Conservation (phyloP, 495 filamentous ascomycete species). For the Aspergillus egyptiacus region DNA sequence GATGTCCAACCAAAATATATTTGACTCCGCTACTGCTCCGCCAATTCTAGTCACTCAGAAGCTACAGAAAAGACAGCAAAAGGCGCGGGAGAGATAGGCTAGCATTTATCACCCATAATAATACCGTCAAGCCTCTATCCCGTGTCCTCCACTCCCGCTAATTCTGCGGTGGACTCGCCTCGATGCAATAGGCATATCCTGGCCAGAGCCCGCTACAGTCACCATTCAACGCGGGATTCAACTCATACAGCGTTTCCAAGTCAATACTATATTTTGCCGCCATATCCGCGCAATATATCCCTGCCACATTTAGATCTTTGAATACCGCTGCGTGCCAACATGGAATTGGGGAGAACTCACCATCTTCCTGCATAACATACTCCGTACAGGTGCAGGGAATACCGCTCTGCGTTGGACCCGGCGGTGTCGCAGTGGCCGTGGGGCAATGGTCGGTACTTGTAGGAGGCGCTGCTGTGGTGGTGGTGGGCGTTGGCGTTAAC, state of each 20-base stretch:
- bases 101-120: no score
- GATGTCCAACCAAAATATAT: no score
- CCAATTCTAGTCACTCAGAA: no score
- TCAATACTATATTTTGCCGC: background rate
- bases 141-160: no score
- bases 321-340: background rate
- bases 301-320: background rate
- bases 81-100: no score
- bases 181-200: background rate
- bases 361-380: background rate
- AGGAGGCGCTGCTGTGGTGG: background rate
- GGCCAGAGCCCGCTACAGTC: slow-evolving; percentile 5
- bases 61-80: no score
- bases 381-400: background rate
- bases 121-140: no score
- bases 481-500: background rate
- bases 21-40: no score
- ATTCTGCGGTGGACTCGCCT: background rate
- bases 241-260: background rate
- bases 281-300: slow-evolving; percentile 1
- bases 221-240: background rate
- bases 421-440: background rate
- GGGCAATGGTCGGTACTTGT: background rate
- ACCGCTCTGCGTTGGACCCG: background rate
- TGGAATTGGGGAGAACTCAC: background rate